Evolutionary conservation across 2,329 filamentous ascomycete species (phyloP), one percentile per base, ranked within the genome.

Genomic region (Diaporthe destruens): DNA sequence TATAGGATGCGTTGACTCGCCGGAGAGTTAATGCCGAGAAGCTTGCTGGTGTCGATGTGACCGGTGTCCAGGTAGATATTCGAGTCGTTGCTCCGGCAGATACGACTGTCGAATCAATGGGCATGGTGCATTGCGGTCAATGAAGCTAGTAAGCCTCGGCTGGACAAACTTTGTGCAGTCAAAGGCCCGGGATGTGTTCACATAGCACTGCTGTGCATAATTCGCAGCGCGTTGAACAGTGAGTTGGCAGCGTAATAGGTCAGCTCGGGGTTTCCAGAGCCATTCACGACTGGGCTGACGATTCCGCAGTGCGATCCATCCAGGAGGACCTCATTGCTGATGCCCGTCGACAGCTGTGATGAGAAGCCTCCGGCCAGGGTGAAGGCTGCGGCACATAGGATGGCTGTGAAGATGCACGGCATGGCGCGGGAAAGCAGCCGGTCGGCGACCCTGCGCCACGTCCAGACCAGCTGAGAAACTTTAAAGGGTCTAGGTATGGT

Each of bases 241-340:
- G 6, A 11, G 20, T n/a, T 49, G 20, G 44, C 18, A 8, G 0
- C 1, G 11, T 49, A n/a, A n/a, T n/a, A n/a, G 9, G 44, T 3
- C 20, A 49, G 6, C 20, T 11, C 18, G n/a, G 18, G 20, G 3
- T 2, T n/a, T n/a, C 20, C 18, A 6, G 7, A n/a, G 4, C 20
- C 44, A 4, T 7, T 49, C 6, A 6, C 2, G 1, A 5, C 8
- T 3, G 6, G 0, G 7, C n/a, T 8, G 8, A 49, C 20, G 2
- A 49, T 11, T 49, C 44, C 44, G 3, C 44, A 49, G 44, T 20
- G 20, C 1, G 44, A 49, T 3, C 44, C 44, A 12, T 49, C 44
- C 8, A 49, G 20, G 20, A 49, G 44, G 44, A 49, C 44, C 44
- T 49, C 44, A 4, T 49, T 49, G 44, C 44, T 5, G 20, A n/a